These are phyloP conservation scores for Tylopilus sp. DNA, from an alignment of 768 basidiomycete species.

Conservation along the genomic window DNA sequence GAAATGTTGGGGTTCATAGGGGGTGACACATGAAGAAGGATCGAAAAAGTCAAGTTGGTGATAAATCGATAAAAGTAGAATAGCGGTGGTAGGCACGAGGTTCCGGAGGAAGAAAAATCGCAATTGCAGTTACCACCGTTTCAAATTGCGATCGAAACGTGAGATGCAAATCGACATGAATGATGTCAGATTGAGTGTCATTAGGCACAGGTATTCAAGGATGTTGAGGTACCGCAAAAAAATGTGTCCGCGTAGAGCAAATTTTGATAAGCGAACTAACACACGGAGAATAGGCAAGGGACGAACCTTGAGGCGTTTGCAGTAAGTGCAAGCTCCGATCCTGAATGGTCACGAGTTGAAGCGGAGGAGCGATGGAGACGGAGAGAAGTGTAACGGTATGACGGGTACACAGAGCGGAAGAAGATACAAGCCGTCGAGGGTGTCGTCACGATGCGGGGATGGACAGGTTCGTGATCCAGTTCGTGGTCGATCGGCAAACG, in stretches of 20 bases:
- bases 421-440: neutral
- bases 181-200: slow-evolving; percentile 11
- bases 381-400: slow-evolving; percentile 1
- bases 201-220: neutral
- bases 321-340: slow-evolving; percentile 80
- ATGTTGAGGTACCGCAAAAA: slow-evolving; percentile 6
- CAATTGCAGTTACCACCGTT: slow-evolving; percentile 21
- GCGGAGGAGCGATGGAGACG: slow-evolving; percentile 4
- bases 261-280: slow-evolving; percentile 19
- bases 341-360: slow-evolving; percentile 35
- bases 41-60: neutral
- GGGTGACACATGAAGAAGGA: neutral
- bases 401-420: slow-evolving; percentile 18
- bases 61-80: slow-evolving; percentile 6
- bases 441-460: neutral
- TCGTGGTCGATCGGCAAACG: neutral
- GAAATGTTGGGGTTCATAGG: neutral
- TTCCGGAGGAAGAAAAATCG: slow-evolving; percentile 24
- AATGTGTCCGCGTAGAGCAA: slow-evolving; percentile 4
- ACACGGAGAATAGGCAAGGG: slow-evolving; percentile 2
- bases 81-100: slow-evolving; percentile 20
- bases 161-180: neutral
- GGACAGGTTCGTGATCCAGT: slow-evolving; percentile 4
- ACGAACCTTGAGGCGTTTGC: slow-evolving; percentile 84
- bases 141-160: slow-evolving; percentile 9